Evolutionary conservation across 73 alveolate genomes (phyloP).

Genomic region (Paramecium octaurelia): DNA sequence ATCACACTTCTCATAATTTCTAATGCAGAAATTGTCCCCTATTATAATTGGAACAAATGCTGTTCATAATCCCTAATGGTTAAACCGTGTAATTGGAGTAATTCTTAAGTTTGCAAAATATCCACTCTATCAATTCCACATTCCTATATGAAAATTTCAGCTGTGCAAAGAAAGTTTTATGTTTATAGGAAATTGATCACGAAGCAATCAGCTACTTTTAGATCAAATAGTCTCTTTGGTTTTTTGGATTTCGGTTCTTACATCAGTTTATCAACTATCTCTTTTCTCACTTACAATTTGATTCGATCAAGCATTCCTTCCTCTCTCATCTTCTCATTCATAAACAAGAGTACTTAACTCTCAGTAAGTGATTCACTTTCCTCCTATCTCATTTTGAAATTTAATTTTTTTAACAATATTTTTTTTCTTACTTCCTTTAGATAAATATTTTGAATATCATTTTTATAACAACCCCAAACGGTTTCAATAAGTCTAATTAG

Average conservation of each 20-base stretch:
- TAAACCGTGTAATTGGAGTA: background rate
- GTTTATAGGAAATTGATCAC: background rate
- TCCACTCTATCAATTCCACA: background rate
- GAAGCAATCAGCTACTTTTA: conserved; percentile 1
- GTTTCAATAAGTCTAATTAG: too few species aligned
- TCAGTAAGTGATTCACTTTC: conserved; percentile 8
- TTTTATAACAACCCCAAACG: too few species aligned
- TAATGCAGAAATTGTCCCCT: background rate
- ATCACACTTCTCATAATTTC: background rate
- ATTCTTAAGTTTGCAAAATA: background rate
- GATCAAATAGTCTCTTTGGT: background rate
- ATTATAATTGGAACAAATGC: background rate
- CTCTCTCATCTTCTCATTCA: background rate
- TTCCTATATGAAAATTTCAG: background rate
- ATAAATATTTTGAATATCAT: too few species aligned
- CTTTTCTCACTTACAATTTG: conserved; percentile 18
- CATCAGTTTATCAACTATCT: background rate
- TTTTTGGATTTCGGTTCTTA: background rate
- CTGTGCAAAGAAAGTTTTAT: background rate
- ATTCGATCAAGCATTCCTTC: background rate
- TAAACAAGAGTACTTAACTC: background rate
- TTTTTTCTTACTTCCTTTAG: background rate
- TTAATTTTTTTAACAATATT: background rate
- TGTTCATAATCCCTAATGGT: conserved; percentile 44
- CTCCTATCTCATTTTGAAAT: background rate